Conservation (phyloP, 108 stramenopile species). For the Pseudonitzschia multiseries region DNA sequence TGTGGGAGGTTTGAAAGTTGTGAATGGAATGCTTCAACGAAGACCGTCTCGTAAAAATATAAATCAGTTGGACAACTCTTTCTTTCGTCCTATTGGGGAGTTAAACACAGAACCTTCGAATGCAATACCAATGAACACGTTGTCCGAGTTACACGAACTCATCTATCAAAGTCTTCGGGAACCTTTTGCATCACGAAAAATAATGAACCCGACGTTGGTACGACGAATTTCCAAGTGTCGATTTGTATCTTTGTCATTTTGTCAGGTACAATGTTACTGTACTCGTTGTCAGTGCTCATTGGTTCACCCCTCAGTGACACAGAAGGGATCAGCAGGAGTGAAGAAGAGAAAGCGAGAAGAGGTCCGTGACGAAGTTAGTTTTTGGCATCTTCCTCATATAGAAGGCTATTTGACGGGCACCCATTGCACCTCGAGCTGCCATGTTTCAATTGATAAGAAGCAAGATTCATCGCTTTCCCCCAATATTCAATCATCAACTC, state of each 20-base stretch:
- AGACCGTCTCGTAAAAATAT: constrained; percentile 29
- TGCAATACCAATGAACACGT: constrained; percentile 28
- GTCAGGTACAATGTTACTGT: constrained; percentile 67
- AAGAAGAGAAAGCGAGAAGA: constrained; percentile 4
- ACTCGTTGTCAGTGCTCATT: constrained; percentile 57
- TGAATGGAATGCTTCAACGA: constrained; percentile 60
- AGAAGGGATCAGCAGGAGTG: constrained; percentile 10
- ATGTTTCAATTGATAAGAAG: background rate
- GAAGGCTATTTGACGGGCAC: background rate
- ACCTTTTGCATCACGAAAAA: constrained; percentile 8
- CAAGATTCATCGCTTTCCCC: background rate
- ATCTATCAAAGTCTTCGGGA: constrained; percentile 51
- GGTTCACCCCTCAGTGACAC: background rate
- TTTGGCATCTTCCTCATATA: constrained; percentile 49
- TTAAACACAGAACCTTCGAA: background rate
- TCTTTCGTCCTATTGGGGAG: constrained; percentile 18
- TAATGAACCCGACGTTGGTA: constrained; percentile 67
- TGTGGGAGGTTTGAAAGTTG: constrained; percentile 36
- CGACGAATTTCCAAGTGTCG: constrained; percentile 44
- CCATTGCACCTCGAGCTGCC: background rate
- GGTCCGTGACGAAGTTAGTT: constrained; percentile 19
- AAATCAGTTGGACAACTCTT: background rate
- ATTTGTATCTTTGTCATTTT: constrained; percentile 63
- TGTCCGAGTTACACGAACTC: constrained; percentile 49
- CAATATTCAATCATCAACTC: background rate